Base-by-base conservation (phyloP, 2,329 filamentous ascomycete genomes). In the Mariannaea sp. region DNA sequence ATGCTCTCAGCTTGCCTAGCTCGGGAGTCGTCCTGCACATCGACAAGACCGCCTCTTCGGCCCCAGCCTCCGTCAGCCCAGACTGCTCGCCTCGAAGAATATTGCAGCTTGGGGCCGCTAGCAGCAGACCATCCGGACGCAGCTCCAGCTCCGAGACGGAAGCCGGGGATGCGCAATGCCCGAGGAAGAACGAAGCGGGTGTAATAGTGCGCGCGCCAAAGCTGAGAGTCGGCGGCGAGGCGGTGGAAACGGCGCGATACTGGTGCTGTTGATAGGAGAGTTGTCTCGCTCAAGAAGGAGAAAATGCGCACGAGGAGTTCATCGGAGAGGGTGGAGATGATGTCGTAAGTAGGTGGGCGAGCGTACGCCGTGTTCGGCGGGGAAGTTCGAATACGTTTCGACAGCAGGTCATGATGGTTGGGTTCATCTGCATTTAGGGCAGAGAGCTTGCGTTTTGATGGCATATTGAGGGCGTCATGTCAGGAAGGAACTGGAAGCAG, bases 171-270 rank as follows among this genome's bases (percentile, higher is more conserved):
- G 53, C 88, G 84, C 61, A 88, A 81, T 29, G 88, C 89, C 66
- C 92, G 84, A 32, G 91, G 92, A 29, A 89, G 81, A 24, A 97
- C 90, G 72, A 96, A 97, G 57, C 88, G 86, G 20, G 85, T 80
- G 73, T 95, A 96, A 73, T 96, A 99, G 43, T 91, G 83, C 12
- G 82, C 81, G 70, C 93, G 94, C 94, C 94, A 99, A 51, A 97
- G 76, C 69, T 97, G 91, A 1, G 88, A 88, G 71, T 97, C 94
- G 49, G 82, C 80, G 7, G 90, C 82, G 14, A 97, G 80, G 32
- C 78, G 79, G 62, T 85, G 79, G 67, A 96, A 88, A 54, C 89
- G 90, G 48, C 76, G 84, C 2, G 91, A 97, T n/a, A 92, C 79
- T 49, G 85, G 76, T 5, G 79, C 75, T 29, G 82, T 77, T 46